Conservation (phyloP, 2,329 filamentous ascomycete genomes). For the Penicillium sp. region DNA sequence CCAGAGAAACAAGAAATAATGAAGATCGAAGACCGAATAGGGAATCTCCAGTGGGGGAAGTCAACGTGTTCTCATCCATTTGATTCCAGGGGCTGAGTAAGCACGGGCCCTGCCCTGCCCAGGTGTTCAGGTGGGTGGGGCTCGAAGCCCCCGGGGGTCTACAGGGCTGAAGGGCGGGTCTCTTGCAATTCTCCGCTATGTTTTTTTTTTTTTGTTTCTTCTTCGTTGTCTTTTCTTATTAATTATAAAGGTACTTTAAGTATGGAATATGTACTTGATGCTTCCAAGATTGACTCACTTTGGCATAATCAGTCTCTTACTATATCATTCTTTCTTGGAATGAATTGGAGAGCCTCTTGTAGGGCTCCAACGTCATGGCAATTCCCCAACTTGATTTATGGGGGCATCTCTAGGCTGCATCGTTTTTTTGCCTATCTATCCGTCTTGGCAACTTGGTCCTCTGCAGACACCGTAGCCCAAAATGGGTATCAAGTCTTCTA, state of each 20-base stretch:
- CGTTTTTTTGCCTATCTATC: conserved; percentile 20
- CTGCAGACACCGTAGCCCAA: conserved; percentile 8
- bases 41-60: conserved; percentile 16
- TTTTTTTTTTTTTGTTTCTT: not conserved
- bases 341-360: not conserved
- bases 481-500: conserved; percentile 4
- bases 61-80: conserved; percentile 31
- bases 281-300: not conserved
- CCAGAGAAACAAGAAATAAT: not conserved
- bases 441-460: conserved; percentile 12
- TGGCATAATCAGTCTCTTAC: not conserved
- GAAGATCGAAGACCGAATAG: conserved; percentile 14
- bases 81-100: conserved; percentile 24
- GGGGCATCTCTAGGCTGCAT: conserved; percentile 27
- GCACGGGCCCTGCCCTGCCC: conserved; percentile 6
- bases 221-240: not conserved
- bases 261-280: not conserved
- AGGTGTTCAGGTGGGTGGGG: not conserved
- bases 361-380: conserved; percentile 3
- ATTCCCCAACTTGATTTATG: conserved; percentile 16
- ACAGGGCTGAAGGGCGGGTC: conserved; percentile 25
- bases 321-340: not conserved
- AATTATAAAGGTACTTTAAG: not conserved
- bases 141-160: not conserved
- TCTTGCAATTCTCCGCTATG: not conserved